phyloP scores from a whole-genome alignment of 805 yeast species.

The Teunomyces kruisii region DNA sequence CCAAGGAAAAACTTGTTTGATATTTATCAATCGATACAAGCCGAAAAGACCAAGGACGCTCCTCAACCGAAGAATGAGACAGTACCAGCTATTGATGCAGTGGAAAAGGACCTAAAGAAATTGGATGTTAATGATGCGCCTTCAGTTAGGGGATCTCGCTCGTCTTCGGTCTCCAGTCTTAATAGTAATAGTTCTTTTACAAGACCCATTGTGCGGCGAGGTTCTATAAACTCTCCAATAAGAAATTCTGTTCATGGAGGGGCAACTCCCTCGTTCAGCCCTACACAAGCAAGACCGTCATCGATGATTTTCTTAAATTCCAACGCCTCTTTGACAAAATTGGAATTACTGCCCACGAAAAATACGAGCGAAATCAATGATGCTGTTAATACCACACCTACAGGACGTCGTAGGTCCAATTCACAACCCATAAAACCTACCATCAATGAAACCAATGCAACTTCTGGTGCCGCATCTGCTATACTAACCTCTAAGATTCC shows the following conservation, averaged over 20 bases:
- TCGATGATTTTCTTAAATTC: conserved; percentile 26
- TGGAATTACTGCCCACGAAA: conserved; percentile 8
- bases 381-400: conserved; percentile 9
- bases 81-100: conserved; percentile 3
- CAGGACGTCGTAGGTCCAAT: conserved; percentile 33
- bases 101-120: conserved; percentile 14
- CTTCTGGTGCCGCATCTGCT: conserved; percentile 38
- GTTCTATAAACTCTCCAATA: conserved; percentile 18
- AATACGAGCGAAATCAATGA: background rate
- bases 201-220: conserved; percentile 14
- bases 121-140: conserved; percentile 14
- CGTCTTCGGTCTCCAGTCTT: conserved; percentile 28
- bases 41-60: background rate
- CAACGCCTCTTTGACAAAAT: conserved; percentile 15
- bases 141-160: conserved; percentile 19
- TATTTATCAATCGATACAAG: conserved; percentile 12
- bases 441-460: conserved; percentile 12
- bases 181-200: conserved; percentile 14
- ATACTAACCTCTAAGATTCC: conserved; percentile 8
- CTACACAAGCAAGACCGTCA: conserved; percentile 18
- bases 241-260: conserved; percentile 12
- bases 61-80: background rate
- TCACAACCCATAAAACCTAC: conserved; percentile 30
- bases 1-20: conserved; percentile 24
- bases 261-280: conserved; percentile 2